Evolutionary conservation across 331 rosid species (phyloP), one percentile per base, ranked within the genome.

Genomic region (Stylosanthes scabra): DNA sequence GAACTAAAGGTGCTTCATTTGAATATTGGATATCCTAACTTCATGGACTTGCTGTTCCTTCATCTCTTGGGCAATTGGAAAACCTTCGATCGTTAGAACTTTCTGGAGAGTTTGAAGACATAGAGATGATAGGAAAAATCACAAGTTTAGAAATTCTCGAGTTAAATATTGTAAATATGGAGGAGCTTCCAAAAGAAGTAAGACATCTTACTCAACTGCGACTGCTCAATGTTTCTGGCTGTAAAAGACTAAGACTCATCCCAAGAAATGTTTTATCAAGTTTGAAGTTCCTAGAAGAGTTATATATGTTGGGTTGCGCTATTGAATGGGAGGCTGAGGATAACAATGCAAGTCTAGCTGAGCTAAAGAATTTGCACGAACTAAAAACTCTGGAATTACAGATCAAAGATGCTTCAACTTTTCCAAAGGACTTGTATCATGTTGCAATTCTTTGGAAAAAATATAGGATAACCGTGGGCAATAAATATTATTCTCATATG

Each of bases 281-380:
- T n/a, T 66, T 78, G 27, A 56, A 8, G 5, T 11, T 12, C 37
- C 27, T 85, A 12, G 84, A 85, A 57, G 82, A 81, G 49, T 62
- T 85, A 37, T 13, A 68, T 5, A 75, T 84, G 74, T 61, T 55
- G 9, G 25, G 74, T 8, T 62, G 66, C 52, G 42, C 50, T 56
- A 29, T 70, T 7, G 11, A 61, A 13, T 83, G 87, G 84, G 55
- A 76, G 49, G 59, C 0, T 3, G 75, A 16, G 51, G 74, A 34
- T 11, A 31, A 12, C 1, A 46, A 55, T 50, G 84, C 75, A 13
- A 72, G 58, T 37, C 49, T 80, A 1, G 50, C 15, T 2, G 87
- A 80, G 72, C 27, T 80, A 1, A 25, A 2, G 6, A 9, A 50
- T 40, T 52, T 80, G 69, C 34, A 16, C 8, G 46, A 62, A 10